A percentile compares a stretch with the other conserved stretches of the same genome.
Evolutionary conservation across 805 yeast genomes (phyloP).

Genomic region (Saturnispora saitoi): DNA sequence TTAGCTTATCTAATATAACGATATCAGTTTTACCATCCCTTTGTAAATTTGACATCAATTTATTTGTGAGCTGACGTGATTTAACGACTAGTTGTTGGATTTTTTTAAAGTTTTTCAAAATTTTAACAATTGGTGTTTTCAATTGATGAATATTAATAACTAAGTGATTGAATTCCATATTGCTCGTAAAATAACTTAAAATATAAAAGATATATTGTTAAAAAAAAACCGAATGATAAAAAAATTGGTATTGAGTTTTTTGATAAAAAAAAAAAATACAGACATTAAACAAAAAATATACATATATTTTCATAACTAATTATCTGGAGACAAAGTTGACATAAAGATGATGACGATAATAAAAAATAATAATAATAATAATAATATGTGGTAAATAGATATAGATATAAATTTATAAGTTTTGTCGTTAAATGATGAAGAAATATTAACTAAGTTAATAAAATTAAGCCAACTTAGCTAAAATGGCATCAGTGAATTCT

Average conservation of each 20-base stretch:
- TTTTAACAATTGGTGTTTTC: conserved; percentile 59
- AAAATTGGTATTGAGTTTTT: no score
- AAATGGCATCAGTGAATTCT: conserved; percentile 89
- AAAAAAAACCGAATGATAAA: no score
- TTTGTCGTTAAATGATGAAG: neutral
- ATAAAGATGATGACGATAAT: neutral
- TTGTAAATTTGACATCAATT: conserved; percentile 19
- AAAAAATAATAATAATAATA: conserved; percentile 1
- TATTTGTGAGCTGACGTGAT: conserved; percentile 10
- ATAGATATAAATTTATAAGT: neutral
- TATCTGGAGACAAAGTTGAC: no score
- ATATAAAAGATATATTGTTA: neutral
- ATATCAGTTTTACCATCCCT: conserved; percentile 30
- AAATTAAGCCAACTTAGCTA: conserved; percentile 47
- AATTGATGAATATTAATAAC: conserved; percentile 47
- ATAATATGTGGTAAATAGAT: neutral
- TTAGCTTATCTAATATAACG: conserved; percentile 40
- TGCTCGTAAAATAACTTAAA: neutral
- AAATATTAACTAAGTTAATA: neutral
- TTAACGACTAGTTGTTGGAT: conserved; percentile 54
- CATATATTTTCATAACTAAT: no score
- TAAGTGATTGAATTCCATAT: conserved; percentile 12
- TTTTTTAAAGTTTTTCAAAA: conserved; percentile 54
- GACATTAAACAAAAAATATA: no score
- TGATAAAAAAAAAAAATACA: no score